These are phyloP conservation scores for Flammula alnicola DNA, from an alignment of 1,284 basidiomycete species.

Conservation along the genomic window DNA sequence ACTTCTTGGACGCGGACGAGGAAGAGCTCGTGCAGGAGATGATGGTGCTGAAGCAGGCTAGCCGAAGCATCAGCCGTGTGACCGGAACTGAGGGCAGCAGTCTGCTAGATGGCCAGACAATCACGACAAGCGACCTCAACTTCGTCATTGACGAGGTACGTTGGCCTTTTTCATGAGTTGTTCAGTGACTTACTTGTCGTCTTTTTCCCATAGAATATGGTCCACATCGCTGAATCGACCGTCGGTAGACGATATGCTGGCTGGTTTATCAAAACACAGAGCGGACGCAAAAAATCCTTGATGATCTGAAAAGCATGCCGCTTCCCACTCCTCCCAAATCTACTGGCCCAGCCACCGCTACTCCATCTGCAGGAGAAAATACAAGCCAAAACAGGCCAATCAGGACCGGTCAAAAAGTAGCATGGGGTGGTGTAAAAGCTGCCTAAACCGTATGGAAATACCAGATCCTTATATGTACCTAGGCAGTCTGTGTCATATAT, in stretches of 20 bases:
- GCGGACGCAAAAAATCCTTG: constrained; percentile 83
- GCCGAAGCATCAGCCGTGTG: constrained; percentile 72
- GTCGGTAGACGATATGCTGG: constrained; percentile 92
- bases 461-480: too few relatives aligned
- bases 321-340: constrained; percentile 40
- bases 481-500: too few relatives aligned
- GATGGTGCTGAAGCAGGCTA: constrained; percentile 94
- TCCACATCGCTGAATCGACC: constrained; percentile 93
- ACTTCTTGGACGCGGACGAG: constrained; percentile 89
- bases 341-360: constrained; percentile 23
- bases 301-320: constrained; percentile 75
- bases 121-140: constrained; percentile 92
- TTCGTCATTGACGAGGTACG: constrained; percentile 92
- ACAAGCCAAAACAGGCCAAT: constrained; percentile 26
- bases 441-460: too few relatives aligned
- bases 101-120: constrained; percentile 85
- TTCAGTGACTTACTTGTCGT: too few relatives aligned
- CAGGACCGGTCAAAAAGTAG: constrained; percentile 51
- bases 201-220: constrained; percentile 73
- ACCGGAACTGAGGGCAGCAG: constrained; percentile 52
- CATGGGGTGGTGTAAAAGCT: constrained; percentile 61
- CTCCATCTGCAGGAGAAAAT: constrained; percentile 23
- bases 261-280: constrained; percentile 98
- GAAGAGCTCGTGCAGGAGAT: constrained; percentile 95
- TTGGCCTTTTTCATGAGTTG: too few relatives aligned